Base-by-base conservation (phyloP, 352 stramenopile genomes). In the Phytopythium delawarense region DNA sequence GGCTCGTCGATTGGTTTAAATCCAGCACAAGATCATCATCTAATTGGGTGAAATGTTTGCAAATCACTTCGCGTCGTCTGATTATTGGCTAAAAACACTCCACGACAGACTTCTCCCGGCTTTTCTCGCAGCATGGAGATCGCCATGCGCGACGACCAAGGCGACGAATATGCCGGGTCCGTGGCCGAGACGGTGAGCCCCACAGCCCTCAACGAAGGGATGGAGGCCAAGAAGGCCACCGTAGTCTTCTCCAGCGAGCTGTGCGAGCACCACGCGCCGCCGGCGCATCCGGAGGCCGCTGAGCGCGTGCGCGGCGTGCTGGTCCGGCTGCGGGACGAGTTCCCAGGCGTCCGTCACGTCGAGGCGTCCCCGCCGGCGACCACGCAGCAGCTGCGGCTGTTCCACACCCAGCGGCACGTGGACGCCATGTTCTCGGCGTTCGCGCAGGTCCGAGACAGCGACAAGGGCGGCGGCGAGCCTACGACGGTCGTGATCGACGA, bases 391-490 rank as follows among this genome's bases (percentile, higher is more conserved):
- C 32, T 81, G 34, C 58, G 69, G 37, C 62, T 61, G 30, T 81
- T 81, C 65, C 73, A 81, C 57, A 70, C 70, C 13, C 37, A 37
- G 20, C 57, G 60, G 25, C 62, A 78, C 58, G 67, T 81, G 21
- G 65, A 76, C 35, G 25, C 49, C 30, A 69, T 77, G 51, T 58
- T 67, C 49, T 25, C 21, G 23, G 45, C 69, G 25, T 78, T 76
- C 32, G 55, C 25, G 25, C 52, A 60, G 30, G 50, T 62, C 61
- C 39, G 34, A 13, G 30, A 16, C 32, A 11, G 12, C 32, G 34
- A 25, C 9, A 12, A 32, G 20, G 4, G 34, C 34, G 32, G 2
- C 4, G 8, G 9, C 9, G 51, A 28, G 16, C 51, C 20, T 20
- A 9, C 34, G 34, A 18, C 25, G 34, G 21, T 45, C 34, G 52